Percentiles rank a stretch among this genome's conserved stretches.
Evolutionary conservation across 495 filamentous ascomycete genomes (phyloP).

Genomic region (Annulohypoxylon moriforme): DNA sequence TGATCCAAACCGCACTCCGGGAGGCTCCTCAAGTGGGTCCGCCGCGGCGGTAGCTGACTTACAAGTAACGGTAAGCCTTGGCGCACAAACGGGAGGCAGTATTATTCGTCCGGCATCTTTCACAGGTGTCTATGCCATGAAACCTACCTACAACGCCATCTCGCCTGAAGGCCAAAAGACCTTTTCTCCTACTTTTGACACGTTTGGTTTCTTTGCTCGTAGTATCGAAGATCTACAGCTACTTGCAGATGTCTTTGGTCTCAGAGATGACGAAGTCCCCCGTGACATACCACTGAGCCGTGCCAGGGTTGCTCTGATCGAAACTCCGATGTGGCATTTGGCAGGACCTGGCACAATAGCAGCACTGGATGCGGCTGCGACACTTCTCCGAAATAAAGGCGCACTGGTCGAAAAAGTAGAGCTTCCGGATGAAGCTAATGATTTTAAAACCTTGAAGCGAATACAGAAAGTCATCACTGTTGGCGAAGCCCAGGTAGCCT

Average conservation of each 20-base stretch:
- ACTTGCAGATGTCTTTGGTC: not conserved
- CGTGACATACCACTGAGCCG: not conserved
- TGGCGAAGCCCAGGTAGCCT: not conserved
- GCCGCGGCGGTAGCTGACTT: not conserved
- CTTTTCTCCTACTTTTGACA: not conserved
- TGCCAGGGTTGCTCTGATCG: not conserved
- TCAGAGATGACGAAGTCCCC: not conserved
- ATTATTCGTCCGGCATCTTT: not conserved
- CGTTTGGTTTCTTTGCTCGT: not conserved
- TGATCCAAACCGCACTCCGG: not conserved
- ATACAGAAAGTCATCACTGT: not conserved
- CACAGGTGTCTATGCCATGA: not conserved
- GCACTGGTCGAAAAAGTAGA: not conserved
- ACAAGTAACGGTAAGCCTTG: not conserved
- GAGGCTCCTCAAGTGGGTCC: not conserved
- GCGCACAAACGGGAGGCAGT: not conserved
- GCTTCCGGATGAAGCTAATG: not conserved
- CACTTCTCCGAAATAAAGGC: not conserved
- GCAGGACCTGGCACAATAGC: not conserved
- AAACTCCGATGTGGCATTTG: not conserved
- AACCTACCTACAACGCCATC: not conserved
- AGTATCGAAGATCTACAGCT: not conserved
- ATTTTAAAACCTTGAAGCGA: not conserved
- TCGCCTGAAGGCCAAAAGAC: not conserved
- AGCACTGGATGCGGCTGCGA: not conserved